Base-by-base conservation (phyloP, 2,329 filamentous ascomycete genomes). In the Diplodia scrobiculata region DNA sequence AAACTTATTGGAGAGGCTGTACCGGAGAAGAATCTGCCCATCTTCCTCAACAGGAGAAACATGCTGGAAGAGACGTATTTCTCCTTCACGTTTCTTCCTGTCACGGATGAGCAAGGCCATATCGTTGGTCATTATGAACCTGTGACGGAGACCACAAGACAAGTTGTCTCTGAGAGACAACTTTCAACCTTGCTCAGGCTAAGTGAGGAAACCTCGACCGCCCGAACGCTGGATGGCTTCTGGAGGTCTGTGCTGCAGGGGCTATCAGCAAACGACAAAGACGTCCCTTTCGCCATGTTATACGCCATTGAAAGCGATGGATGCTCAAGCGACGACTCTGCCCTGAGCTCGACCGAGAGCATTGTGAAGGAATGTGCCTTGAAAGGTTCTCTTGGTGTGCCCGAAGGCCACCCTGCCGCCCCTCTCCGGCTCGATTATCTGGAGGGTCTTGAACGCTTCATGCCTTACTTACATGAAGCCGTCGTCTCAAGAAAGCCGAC, bases 61-160 rank as follows among this genome's bases (percentile, higher is more conserved):
- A 90, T 84, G 67, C 76, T 91, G 1, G 90, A 95, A 75, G 91
- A 94, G 73, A 87, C 89, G 0, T 93, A 90, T 72, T 93, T 92
- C 75, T 89, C 88, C 13, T 93, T 90, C 87, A 89, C 87, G 2
- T 86, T 93, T 38, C 87, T 92, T 14, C 91, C 91, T 0, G 79
- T 93, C 48, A 82, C 92, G 2, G 89, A 89, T 5, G 81, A 82
- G 11, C 85, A 91, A 62, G 90, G 90, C 1, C 83, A 84, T 11
- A 86, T 92, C 9, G 84, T 89, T 41, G 90, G 89, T 2, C 77
- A 93, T 0, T 92, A 91, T 73, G 91, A 92, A 71, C 89, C 89
- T 1, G 84, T 87, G 0, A 91, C 91, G 68, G 91, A 94, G 69
- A 91, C 91, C 69, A 93, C 91, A 0, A 80, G 87, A 25, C 83